Conservation (phyloP, 306 rosid species). For the Canavalia ensiformis region DNA sequence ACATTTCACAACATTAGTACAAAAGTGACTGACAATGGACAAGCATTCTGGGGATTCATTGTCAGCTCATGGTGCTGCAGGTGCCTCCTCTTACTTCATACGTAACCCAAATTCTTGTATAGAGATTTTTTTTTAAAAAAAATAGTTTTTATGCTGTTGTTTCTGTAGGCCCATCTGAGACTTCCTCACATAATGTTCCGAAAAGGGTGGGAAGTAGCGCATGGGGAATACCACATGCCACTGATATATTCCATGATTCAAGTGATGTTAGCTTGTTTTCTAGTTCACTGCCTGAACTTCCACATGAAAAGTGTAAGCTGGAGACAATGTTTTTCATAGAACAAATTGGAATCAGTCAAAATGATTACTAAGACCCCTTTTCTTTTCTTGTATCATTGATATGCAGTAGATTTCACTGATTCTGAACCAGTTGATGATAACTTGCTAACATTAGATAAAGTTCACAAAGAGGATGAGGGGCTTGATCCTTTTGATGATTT, state of each 20-base stretch:
- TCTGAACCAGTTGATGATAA: constrained; percentile 64
- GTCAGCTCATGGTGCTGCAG: constrained; percentile 58
- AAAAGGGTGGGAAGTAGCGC: constrained; percentile 60
- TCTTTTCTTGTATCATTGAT: constrained; percentile 11
- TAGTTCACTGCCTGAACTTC: constrained; percentile 83
- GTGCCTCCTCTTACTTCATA: constrained; percentile 51
- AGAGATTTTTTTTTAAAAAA: background rate
- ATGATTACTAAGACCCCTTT: constrained; percentile 22
- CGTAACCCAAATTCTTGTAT: constrained; percentile 3
- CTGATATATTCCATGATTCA: constrained; percentile 64
- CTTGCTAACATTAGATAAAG: constrained; percentile 57
- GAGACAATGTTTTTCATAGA: constrained; percentile 33
- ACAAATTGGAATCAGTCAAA: constrained; percentile 15
- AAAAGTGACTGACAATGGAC: constrained; percentile 63
- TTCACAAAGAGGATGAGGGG: constrained; percentile 54
- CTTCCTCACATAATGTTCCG: constrained; percentile 50
- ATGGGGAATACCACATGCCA: constrained; percentile 65
- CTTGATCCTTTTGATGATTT: constrained; percentile 64
- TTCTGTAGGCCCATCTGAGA: constrained; percentile 65
- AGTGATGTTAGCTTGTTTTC: constrained; percentile 86
- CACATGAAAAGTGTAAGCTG: constrained; percentile 76
- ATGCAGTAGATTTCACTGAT: constrained; percentile 74
- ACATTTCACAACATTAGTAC: constrained; percentile 43
- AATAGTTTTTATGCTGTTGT: constrained; percentile 31
- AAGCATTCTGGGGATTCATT: constrained; percentile 55